Percentiles rank a stretch among this genome's conserved stretches.
phyloP scores from a whole-genome alignment of 768 basidiomycete species.

The Trichaptum fuscoviolaceum region DNA sequence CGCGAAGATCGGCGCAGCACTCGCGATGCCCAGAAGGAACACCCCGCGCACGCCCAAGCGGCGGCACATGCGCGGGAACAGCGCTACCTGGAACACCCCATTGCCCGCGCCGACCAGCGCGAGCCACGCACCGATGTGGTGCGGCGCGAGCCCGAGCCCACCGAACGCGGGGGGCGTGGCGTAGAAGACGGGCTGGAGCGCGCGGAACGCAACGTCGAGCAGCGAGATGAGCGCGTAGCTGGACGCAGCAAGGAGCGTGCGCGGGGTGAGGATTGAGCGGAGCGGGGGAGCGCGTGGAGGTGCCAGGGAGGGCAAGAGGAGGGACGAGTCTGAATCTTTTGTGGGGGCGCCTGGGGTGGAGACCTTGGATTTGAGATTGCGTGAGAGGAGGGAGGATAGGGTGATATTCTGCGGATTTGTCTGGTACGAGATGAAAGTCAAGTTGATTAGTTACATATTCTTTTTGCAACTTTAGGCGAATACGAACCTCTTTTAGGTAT shows the following conservation, averaged over 20 bases:
- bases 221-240: constrained; percentile 29
- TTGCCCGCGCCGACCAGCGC: constrained; percentile 31
- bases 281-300: constrained; percentile 11
- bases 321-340: neutral
- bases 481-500: constrained; percentile 29
- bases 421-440: neutral
- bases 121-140: constrained; percentile 34
- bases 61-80: constrained; percentile 35
- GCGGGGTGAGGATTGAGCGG: constrained; percentile 26
- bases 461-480: neutral
- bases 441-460: neutral
- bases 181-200: constrained; percentile 35
- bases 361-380: constrained; percentile 12
- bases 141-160: constrained; percentile 31
- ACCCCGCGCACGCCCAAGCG: constrained; percentile 36
- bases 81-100: constrained; percentile 34
- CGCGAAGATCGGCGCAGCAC: constrained; percentile 33
- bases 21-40: constrained; percentile 33
- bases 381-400: neutral
- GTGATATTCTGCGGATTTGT: neutral
- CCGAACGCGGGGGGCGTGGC: constrained; percentile 35
- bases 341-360: neutral
- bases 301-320: neutral
- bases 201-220: constrained; percentile 33
- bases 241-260: constrained; percentile 27